Percentiles rank a stretch among this genome's conserved stretches.
Conservation (phyloP, 768 basidiomycete genomes). For the Pleurotus citrinopileatus region DNA sequence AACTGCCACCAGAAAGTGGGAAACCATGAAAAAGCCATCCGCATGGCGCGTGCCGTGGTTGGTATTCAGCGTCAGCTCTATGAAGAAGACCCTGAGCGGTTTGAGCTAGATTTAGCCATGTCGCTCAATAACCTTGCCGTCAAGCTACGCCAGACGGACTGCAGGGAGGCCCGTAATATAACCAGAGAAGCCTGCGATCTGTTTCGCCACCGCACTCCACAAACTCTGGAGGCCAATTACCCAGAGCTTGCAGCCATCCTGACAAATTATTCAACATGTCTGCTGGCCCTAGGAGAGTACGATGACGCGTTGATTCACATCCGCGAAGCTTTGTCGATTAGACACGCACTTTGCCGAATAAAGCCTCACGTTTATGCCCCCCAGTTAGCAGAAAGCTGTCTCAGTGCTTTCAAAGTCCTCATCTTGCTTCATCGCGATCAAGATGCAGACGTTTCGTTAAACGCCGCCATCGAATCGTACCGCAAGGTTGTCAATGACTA, state of each 20-base stretch:
- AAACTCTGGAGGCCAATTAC: not conserved
- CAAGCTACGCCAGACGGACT: not conserved
- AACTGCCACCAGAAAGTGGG: not conserved
- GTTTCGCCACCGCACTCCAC: not conserved
- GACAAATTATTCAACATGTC: not conserved
- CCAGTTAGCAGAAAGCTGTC: not conserved
- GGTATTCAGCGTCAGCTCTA: not conserved
- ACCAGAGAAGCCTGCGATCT: not conserved
- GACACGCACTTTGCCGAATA: not conserved
- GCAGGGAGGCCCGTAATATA: not conserved
- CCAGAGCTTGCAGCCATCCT: not conserved
- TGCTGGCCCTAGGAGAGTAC: not conserved
- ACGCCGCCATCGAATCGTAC: not conserved
- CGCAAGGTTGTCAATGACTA: not conserved
- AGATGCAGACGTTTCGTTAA: not conserved
- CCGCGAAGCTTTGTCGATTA: not conserved
- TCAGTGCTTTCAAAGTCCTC: not conserved
- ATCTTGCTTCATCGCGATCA: not conserved
- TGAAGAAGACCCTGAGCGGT: not conserved
- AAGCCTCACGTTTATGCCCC: not conserved
- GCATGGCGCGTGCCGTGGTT: not conserved
- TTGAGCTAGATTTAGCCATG: not conserved
- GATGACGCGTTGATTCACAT: not conserved
- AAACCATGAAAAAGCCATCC: not conserved
- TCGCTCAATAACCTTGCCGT: not conserved